Evolutionary conservation across 176 grass and related monocot genomes (phyloP).

Genomic region (Phoenix dactylifera): DNA sequence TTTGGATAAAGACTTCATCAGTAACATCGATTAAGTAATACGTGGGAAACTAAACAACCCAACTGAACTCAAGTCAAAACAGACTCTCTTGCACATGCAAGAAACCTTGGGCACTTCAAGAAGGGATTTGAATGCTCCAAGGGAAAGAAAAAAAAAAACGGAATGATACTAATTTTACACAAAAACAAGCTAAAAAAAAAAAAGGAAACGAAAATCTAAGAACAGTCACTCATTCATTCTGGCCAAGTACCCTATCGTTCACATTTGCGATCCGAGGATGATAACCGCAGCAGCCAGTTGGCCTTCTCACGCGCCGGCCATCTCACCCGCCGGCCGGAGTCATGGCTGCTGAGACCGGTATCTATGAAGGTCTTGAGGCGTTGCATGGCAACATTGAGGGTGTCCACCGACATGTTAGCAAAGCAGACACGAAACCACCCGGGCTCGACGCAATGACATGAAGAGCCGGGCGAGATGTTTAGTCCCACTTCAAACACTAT

Average conservation of each 20-base stretch:
- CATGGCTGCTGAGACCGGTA: background rate
- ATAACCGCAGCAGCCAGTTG: conserved; percentile 20
- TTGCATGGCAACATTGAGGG: conserved; percentile 53
- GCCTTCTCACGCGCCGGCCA: background rate
- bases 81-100: too few species aligned
- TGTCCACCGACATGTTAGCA: conserved; percentile 80
- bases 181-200: background rate
- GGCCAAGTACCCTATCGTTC: conserved; percentile 11
- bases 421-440: conserved; percentile 96
- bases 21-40: too few species aligned
- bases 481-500: conserved; percentile 68
- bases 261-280: background rate
- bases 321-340: background rate
- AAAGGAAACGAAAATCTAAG: background rate
- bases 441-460: conserved; percentile 86
- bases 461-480: conserved; percentile 80
- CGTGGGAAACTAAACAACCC: too few species aligned
- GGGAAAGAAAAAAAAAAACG: background rate
- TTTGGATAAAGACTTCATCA: too few species aligned
- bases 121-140: background rate
- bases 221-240: too few species aligned
- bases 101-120: too few species aligned
- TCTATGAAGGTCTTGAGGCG: conserved; percentile 46
- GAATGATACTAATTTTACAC: background rate
- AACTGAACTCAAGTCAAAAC: too few species aligned